Evolutionary conservation across 139 green algal genomes (phyloP).

Genomic region (Tetraselmis striata): DNA sequence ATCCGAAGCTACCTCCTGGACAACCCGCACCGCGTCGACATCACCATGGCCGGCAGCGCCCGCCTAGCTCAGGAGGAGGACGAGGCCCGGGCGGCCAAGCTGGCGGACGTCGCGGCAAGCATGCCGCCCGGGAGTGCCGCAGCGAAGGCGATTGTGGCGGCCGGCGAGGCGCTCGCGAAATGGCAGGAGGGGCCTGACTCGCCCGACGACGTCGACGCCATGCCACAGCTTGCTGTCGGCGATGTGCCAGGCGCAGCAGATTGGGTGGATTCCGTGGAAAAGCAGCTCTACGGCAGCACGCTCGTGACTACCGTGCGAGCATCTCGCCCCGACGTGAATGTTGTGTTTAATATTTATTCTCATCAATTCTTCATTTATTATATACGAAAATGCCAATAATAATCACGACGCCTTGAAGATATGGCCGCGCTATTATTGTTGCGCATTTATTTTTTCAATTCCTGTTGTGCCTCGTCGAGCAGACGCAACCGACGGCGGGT

Average conservation of each 20-base stretch:
- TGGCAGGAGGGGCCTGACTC: not conserved
- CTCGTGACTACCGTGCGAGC: too few species aligned
- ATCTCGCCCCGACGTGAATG: too few species aligned
- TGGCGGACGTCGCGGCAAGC: not conserved
- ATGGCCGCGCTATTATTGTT: too few species aligned
- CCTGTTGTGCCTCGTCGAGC: too few species aligned
- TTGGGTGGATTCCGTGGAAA: not conserved
- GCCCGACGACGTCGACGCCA: not conserved
- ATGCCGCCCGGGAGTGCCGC: not conserved
- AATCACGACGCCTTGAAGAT: too few species aligned
- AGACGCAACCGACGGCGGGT: not conserved
- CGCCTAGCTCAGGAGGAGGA: not conserved
- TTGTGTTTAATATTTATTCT: too few species aligned
- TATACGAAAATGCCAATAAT: too few species aligned
- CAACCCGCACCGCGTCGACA: constrained; percentile 65
- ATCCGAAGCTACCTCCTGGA: constrained; percentile 84
- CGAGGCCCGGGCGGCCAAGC: not conserved
- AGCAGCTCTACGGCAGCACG: not conserved
- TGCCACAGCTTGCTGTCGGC: not conserved
- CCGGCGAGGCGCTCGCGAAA: not conserved
- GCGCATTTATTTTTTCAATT: too few species aligned
- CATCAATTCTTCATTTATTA: too few species aligned
- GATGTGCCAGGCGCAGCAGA: not conserved
- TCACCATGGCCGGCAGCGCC: not conserved
- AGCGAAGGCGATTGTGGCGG: not conserved